A percentile compares a stretch with the other conserved stretches of the same genome.
Evolutionary conservation across 2,329 filamentous ascomycete species (phyloP).

Genomic region (Aspergillus pseudoviridinutans): DNA sequence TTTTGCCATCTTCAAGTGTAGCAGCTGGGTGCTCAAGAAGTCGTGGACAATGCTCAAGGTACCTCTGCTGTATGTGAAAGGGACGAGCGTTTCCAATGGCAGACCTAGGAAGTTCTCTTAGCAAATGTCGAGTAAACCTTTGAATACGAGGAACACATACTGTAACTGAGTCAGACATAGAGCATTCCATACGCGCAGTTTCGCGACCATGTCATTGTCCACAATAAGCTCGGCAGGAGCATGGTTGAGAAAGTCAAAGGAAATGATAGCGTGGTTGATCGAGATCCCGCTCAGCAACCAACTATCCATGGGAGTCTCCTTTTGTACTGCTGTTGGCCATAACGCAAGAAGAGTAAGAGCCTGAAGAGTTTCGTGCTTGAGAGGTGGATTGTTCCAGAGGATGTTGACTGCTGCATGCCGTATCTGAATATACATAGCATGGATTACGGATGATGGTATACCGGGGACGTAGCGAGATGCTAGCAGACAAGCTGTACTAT

Average conservation of each 20-base stretch:
- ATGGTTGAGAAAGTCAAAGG: slow-evolving; percentile 19
- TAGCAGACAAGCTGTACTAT: slow-evolving; percentile 31
- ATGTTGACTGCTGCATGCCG: slow-evolving; percentile 27
- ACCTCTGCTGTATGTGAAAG: slow-evolving; percentile 26
- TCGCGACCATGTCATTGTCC: slow-evolving; percentile 26
- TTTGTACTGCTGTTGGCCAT: slow-evolving; percentile 30
- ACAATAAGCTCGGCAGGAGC: slow-evolving; percentile 20
- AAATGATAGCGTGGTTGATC: slow-evolving; percentile 30
- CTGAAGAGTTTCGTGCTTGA: slow-evolving; percentile 30
- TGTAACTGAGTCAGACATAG: slow-evolving; percentile 32
- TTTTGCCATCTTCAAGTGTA: slow-evolving; percentile 26
- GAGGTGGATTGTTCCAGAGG: slow-evolving; percentile 26
- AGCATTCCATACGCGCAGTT: slow-evolving; percentile 32
- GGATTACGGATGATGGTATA: slow-evolving; percentile 23
- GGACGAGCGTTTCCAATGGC: slow-evolving; percentile 30
- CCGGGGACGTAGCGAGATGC: slow-evolving; percentile 32
- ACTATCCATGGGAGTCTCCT: slow-evolving; percentile 32
- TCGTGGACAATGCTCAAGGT: slow-evolving; percentile 28
- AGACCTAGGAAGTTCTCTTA: slow-evolving; percentile 15
- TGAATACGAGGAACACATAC: slow-evolving; percentile 14
- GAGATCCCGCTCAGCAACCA: slow-evolving; percentile 36
- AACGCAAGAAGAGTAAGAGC: slow-evolving; percentile 29
- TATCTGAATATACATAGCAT: slow-evolving; percentile 30
- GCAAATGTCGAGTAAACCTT: slow-evolving; percentile 2
- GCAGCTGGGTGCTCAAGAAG: slow-evolving; percentile 28